These are phyloP conservation scores for Colletotrichum eleusines DNA, from an alignment of 2,329 filamentous ascomycete species.

Conservation along the genomic window DNA sequence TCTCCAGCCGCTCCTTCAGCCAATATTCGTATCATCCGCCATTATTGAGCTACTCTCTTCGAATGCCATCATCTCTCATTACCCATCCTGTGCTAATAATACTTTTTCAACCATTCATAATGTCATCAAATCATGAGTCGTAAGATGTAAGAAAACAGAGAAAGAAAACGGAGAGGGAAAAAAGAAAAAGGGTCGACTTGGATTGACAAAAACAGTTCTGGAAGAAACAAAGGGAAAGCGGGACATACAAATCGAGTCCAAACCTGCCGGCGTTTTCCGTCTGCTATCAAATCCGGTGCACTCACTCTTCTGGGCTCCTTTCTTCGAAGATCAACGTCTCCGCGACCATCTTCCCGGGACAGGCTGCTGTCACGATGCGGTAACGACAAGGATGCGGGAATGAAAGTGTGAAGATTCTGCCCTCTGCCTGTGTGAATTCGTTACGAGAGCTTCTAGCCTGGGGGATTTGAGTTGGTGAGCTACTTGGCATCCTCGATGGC, in stretches of 20 bases:
- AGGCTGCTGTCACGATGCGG: not conserved
- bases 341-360: no score
- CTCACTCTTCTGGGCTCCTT: not conserved
- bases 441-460: not conserved
- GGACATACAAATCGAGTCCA: not conserved
- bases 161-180: not conserved
- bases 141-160: not conserved
- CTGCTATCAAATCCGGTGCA: not conserved
- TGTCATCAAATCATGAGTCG: not conserved
- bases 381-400: not conserved
- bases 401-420: not conserved
- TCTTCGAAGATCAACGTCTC: not conserved
- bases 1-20: not conserved
- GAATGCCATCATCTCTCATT: not conserved
- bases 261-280: constrained; percentile 1
- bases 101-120: constrained; percentile 1
- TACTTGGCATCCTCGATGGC: constrained; percentile 24
- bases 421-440: not conserved
- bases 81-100: not conserved
- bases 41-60: not conserved
- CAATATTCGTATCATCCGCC: no score
- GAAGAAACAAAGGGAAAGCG: not conserved
- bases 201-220: no score
- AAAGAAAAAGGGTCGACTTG: no score
- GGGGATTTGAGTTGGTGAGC: not conserved